Evolutionary conservation across 768 basidiomycete species (phyloP).

Genomic region (Russula compacta): DNA sequence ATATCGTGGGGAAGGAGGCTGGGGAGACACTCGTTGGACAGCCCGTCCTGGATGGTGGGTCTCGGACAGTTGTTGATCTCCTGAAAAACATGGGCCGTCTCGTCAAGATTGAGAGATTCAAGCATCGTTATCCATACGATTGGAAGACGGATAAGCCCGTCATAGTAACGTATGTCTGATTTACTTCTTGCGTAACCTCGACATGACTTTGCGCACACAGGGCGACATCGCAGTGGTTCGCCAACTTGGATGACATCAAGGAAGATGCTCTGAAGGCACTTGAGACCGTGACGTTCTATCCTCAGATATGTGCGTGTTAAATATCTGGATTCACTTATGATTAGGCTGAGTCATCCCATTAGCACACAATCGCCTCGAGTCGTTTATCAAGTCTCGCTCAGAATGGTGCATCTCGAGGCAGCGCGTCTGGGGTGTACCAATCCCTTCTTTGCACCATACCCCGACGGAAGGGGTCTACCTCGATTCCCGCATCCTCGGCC

Average conservation of each 20-base stretch:
- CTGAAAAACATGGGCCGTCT: slow-evolving; percentile 48
- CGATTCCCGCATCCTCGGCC: slow-evolving; percentile 50
- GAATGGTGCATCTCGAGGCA: slow-evolving; percentile 99
- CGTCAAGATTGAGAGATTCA: slow-evolving; percentile 58
- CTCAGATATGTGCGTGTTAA: slow-evolving; percentile 51
- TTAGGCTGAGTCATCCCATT: neutral
- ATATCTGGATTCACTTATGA: neutral
- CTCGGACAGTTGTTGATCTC: slow-evolving; percentile 53
- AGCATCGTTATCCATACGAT: slow-evolving; percentile 91
- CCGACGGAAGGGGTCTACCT: slow-evolving; percentile 58
- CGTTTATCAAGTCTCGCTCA: slow-evolving; percentile 78
- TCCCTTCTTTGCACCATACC: slow-evolving; percentile 73
- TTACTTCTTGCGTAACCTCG: neutral
- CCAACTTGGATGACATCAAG: slow-evolving; percentile 82
- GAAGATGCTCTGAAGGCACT: slow-evolving; percentile 61
- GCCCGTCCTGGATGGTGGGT: slow-evolving; percentile 66
- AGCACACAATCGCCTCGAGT: slow-evolving; percentile 85
- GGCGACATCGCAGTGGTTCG: slow-evolving; percentile 97
- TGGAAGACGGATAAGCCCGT: slow-evolving; percentile 93
- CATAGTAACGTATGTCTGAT: slow-evolving; percentile 66
- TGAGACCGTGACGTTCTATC: slow-evolving; percentile 63
- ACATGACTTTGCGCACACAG: slow-evolving; percentile 30
- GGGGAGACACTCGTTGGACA: slow-evolving; percentile 49
- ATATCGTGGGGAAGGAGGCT: slow-evolving; percentile 45
- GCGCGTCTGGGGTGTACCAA: slow-evolving; percentile 95